Conservation (phyloP, 768 basidiomycete genomes). For the Mycena floridula region DNA sequence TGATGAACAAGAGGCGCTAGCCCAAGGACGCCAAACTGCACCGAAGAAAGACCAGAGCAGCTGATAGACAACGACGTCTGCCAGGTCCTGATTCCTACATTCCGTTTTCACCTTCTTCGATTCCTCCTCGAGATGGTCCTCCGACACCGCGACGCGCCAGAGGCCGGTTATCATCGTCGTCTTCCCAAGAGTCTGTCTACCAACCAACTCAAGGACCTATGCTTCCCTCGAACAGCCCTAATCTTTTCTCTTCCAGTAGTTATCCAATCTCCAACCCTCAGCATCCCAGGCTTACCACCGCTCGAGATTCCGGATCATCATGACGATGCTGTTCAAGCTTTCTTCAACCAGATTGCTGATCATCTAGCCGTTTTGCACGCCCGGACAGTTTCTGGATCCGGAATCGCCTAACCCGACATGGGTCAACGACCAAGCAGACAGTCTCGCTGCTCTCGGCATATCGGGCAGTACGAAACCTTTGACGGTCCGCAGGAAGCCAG, state of each 20-base stretch:
- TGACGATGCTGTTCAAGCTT: constrained; percentile 73
- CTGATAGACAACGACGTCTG: constrained; percentile 12
- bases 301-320: constrained; percentile 64
- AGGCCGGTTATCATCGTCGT: constrained; percentile 13
- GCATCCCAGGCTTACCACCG: constrained; percentile 32
- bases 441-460: not conserved
- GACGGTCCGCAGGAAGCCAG: constrained; percentile 33
- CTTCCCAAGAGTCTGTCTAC: constrained; percentile 5
- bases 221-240: not conserved
- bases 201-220: not conserved
- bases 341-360: constrained; percentile 81
- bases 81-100: constrained; percentile 17
- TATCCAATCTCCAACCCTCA: constrained; percentile 23
- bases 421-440: no score
- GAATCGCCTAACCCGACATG: not conserved
- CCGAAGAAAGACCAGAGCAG: constrained; percentile 24
- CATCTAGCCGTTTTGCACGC: constrained; percentile 71
- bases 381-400: no score
- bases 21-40: constrained; percentile 29
- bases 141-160: constrained; percentile 59
- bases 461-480: constrained; percentile 34
- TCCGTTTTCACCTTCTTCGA: constrained; percentile 23
- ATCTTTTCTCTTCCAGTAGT: constrained; percentile 15
- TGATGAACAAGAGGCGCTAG: constrained; percentile 60
- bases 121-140: constrained; percentile 50